Base-by-base conservation (phyloP, 169 alveolate genomes). In the Sarcocystis neurona region DNA sequence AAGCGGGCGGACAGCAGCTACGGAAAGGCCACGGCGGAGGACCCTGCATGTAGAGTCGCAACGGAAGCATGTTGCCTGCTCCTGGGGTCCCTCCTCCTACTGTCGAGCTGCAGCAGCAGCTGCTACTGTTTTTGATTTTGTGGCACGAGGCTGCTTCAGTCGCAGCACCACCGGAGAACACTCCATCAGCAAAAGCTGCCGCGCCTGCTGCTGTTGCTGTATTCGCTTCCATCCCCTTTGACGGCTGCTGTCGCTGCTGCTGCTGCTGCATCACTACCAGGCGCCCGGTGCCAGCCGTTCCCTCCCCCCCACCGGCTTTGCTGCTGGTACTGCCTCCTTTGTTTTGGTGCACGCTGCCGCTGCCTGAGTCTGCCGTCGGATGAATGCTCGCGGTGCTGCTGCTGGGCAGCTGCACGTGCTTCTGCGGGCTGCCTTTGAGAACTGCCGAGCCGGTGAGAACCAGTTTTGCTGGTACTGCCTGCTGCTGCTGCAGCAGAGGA, bases 21-120 rank as follows among this genome's bases (percentile, higher is more conserved):
- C n/a, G 56, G 27, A 79, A 79, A 18, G 86, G 86, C 86, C 86
- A 79, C 0, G 86, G 86, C 23, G 70, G 10, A 32, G 86, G 34
- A 30, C 30, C 72, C 44, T 12, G 30, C 86, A 79, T 79, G 68
- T 79, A 79, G 74, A 79, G 86, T n/a, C n/a, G n/a, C n/a, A n/a
- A n/a, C n/a, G n/a, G n/a, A n/a, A n/a, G n/a, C n/a, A n/a, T n/a
- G n/a, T n/a, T n/a, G n/a, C n/a, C n/a, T n/a, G n/a, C n/a, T n/a
- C n/a, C n/a, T n/a, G n/a, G n/a, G n/a, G 66, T 12, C 66, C 66
- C 66, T 53, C 66, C 66, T 53, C 78, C 58, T 56, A 27, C 48
- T 43, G 79, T 82, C 74, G 23, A 5, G 74, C 32, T 79, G 87
- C 75, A 32, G 60, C 20, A 18, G 79, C 39, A 46, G 88, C 88